Percentiles rank a stretch among this genome's conserved stretches.
Conservation (phyloP, 1,284 basidiomycete genomes). For the Ceratobasidium sp. region DNA sequence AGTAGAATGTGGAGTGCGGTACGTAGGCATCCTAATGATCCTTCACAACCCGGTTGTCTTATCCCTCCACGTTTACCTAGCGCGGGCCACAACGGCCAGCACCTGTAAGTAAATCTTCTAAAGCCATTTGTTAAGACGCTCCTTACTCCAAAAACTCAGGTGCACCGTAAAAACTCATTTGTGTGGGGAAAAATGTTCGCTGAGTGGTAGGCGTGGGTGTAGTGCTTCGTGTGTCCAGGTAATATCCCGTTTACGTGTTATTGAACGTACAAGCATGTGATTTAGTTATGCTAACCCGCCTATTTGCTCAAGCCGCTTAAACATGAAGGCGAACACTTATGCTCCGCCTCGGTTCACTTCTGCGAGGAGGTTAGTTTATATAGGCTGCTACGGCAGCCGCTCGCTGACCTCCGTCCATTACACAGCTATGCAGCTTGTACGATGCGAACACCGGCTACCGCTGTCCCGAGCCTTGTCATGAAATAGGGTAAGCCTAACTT, state of each 20-base stretch:
- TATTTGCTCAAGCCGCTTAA: slow-evolving; percentile 55
- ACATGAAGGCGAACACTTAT: slow-evolving; percentile 62
- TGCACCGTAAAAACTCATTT: slow-evolving; percentile 63
- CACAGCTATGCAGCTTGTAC: slow-evolving; percentile 62
- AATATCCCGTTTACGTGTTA: not conserved
- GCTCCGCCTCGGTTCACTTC: slow-evolving; percentile 64
- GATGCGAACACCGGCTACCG: slow-evolving; percentile 54
- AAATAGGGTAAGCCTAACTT: not conserved
- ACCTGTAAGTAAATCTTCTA: slow-evolving; percentile 58
- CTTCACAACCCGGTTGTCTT: no score
- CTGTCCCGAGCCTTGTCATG: slow-evolving; percentile 60
- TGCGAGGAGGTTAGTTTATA: slow-evolving; percentile 61
- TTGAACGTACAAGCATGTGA: not conserved
- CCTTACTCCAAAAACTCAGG: slow-evolving; percentile 52
- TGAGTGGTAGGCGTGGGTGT: slow-evolving; percentile 62
- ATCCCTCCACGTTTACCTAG: slow-evolving; percentile 52
- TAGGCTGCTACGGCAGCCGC: not conserved
- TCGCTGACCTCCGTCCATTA: not conserved
- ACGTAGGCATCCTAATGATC: slow-evolving; percentile 49
- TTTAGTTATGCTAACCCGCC: no score
- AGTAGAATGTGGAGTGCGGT: slow-evolving; percentile 61
- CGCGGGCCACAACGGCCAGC: slow-evolving; percentile 66
- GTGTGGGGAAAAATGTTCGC: slow-evolving; percentile 62
- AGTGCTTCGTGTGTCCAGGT: slow-evolving; percentile 65
- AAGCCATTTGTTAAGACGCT: not conserved